These are phyloP conservation scores for Theobroma grandiflorum DNA, from an alignment of 441 rosid genomes.

Conservation along the genomic window DNA sequence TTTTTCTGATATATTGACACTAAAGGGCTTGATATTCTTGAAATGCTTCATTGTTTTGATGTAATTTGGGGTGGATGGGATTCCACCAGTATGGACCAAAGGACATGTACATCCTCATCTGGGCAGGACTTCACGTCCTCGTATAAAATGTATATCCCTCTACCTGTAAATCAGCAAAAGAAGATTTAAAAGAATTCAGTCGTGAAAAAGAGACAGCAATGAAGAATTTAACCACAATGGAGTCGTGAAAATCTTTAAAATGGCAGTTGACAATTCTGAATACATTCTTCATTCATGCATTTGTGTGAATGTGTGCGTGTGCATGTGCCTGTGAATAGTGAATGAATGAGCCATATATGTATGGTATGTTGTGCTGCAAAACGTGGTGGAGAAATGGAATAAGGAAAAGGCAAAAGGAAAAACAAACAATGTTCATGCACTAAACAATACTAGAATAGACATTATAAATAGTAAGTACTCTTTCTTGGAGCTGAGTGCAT, in stretches of 20 bases:
- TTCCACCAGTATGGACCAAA: slow-evolving; percentile 90
- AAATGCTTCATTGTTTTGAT: slow-evolving; percentile 47
- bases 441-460: slow-evolving; percentile 6
- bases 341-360: neutral
- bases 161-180: slow-evolving; percentile 49
- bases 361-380: neutral
- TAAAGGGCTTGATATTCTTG: neutral
- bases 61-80: slow-evolving; percentile 61
- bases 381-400: neutral
- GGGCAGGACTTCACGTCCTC: slow-evolving; percentile 93
- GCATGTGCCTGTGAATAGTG: neutral
- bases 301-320: neutral
- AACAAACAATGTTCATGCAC: neutral
- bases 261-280: neutral
- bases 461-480: slow-evolving; percentile 44
- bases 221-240: neutral
- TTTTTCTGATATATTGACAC: neutral
- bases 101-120: slow-evolving; percentile 87
- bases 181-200: neutral
- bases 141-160: slow-evolving; percentile 87
- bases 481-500: slow-evolving; percentile 68
- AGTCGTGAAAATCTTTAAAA: neutral
- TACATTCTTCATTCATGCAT: neutral
- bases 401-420: neutral
- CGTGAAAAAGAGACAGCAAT: neutral